Conservation (phyloP, 176 grass and related monocot species). For the Metroxylon sagu region DNA sequence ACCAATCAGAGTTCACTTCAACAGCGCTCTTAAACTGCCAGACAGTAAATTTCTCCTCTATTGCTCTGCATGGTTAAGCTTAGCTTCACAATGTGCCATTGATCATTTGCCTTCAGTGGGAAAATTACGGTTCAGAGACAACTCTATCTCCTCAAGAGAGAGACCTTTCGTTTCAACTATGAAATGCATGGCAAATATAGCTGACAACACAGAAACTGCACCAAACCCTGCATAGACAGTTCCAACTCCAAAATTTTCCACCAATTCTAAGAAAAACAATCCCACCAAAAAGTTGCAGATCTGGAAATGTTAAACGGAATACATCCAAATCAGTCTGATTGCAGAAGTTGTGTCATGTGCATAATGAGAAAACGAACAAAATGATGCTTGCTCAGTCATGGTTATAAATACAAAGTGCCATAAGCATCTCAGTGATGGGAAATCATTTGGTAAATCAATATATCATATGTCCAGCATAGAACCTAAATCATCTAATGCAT, state of each 20-base stretch:
- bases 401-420: too few species aligned
- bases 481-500: too few species aligned
- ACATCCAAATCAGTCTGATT: background rate
- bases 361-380: background rate
- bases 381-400: background rate
- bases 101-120: conserved; percentile 26
- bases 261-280: conserved; percentile 89
- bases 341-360: background rate
- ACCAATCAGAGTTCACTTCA: too few species aligned
- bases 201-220: conserved; percentile 63
- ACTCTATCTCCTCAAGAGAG: conserved; percentile 93
- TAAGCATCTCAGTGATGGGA: too few species aligned
- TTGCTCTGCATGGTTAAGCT: too few species aligned
- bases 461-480: too few species aligned
- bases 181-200: conserved; percentile 67
- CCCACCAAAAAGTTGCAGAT: conserved; percentile 90
- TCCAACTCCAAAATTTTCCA: conserved; percentile 74
- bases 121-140: conserved; percentile 39
- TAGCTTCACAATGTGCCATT: background rate
- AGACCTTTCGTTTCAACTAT: conserved; percentile 93
- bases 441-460: too few species aligned
- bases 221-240: conserved; percentile 76
- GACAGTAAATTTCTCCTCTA: too few species aligned
- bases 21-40: too few species aligned
- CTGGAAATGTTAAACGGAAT: conserved; percentile 23